These are phyloP conservation scores for Magnolia officinalis DNA, from an alignment of 164 flowering plant genomes.

Conservation along the genomic window DNA sequence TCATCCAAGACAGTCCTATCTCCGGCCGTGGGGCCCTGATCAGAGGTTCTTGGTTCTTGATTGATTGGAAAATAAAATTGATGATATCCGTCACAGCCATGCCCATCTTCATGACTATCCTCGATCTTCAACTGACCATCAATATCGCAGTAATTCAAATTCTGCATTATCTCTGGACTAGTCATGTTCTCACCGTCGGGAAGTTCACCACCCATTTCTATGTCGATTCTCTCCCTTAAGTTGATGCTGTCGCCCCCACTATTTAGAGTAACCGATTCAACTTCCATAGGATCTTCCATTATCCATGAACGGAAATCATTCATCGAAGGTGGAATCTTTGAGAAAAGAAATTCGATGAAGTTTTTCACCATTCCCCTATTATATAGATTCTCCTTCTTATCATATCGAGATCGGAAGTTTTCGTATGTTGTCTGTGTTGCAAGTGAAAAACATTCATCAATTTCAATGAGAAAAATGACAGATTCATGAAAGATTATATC, in stretches of 20 bases:
- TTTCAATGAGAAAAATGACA: too few species aligned
- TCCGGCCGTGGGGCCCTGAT: conserved; percentile 3
- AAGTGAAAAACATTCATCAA: too few species aligned
- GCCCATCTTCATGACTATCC: conserved; percentile 31
- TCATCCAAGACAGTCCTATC: conserved; percentile 1
- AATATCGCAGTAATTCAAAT: conserved; percentile 52
- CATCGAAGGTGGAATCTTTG: conserved; percentile 59
- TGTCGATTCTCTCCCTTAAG: conserved; percentile 59
- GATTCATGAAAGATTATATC: too few species aligned
- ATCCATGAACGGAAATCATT: conserved; percentile 56
- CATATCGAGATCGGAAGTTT: conserved; percentile 88
- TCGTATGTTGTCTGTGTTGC: conserved; percentile 83
- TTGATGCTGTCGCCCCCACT: conserved; percentile 23
- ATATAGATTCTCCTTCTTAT: conserved; percentile 80
- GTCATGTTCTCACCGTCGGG: conserved; percentile 27
- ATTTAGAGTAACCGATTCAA: conserved; percentile 22
- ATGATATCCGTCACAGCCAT: conserved; percentile 15
- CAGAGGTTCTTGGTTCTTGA: conserved; percentile 20
- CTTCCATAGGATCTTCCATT: conserved; percentile 29
- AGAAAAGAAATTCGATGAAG: conserved; percentile 45
- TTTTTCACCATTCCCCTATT: conserved; percentile 50
- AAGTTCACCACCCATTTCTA: conserved; percentile 54
- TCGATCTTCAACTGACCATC: conserved; percentile 47
- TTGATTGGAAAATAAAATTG: conserved; percentile 25
- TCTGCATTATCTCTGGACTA: conserved; percentile 60